Percentiles rank a stretch among this genome's conserved stretches.
phyloP scores from a whole-genome alignment of 495 filamentous ascomycete species.

The Xylaria flabelliformis region DNA sequence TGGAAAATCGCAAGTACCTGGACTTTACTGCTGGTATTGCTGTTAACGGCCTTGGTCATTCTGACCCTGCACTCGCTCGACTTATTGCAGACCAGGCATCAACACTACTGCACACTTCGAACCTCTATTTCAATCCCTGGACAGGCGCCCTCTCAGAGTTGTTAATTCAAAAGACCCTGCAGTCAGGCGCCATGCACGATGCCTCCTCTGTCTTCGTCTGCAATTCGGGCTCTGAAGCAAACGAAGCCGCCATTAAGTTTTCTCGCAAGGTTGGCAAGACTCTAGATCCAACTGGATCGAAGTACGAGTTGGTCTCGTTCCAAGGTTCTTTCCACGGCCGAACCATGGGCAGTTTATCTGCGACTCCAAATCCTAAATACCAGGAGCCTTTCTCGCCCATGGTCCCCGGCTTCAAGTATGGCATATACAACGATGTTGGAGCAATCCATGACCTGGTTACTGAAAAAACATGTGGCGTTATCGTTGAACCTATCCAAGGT shows the following conservation, averaged over 20 bases:
- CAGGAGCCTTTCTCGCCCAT: conserved; percentile 94
- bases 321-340: conserved; percentile 91
- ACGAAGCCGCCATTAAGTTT: conserved; percentile 98
- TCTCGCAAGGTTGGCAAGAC: conserved; percentile 86
- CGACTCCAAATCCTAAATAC: conserved; percentile 98
- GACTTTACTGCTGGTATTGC: conserved; percentile 97
- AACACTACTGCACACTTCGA: conserved; percentile 86
- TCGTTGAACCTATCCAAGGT: conserved; percentile 96
- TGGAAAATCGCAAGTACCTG: conserved; percentile 86
- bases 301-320: conserved; percentile 89
- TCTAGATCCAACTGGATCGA: conserved; percentile 70
- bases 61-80: conserved; percentile 71
- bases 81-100: conserved; percentile 77
- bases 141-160: conserved; percentile 83
- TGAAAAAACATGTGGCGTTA: conserved; percentile 88
- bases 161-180: conserved; percentile 78
- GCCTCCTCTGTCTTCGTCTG: conserved; percentile 88
- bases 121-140: conserved; percentile 96
- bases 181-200: conserved; percentile 78
- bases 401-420: conserved; percentile 90
- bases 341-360: conserved; percentile 89
- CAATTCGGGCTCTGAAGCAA: conserved; percentile 94
- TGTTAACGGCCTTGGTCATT: conserved; percentile 90
- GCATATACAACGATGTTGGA: conserved; percentile 80
- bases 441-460: conserved; percentile 75